Conservation (phyloP, 139 green algal species). For the Gonium pectorale region DNA sequence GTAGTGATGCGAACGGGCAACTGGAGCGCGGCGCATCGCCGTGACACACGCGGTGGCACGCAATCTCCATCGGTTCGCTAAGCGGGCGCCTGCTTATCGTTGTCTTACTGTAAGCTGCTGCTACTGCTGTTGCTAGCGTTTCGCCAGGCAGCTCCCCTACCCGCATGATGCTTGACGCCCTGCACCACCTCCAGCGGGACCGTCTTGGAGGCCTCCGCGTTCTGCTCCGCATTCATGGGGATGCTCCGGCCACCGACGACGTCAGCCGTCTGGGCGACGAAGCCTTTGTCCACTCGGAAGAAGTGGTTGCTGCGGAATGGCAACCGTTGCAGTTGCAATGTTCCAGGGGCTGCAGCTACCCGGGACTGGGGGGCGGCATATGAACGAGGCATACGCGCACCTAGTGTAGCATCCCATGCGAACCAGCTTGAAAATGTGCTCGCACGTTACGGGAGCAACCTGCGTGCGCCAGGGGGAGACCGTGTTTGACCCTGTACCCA, state of each 20-base stretch:
- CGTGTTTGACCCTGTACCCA: too few relatives aligned
- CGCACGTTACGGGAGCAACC: constrained; percentile 33
- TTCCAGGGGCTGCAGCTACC: too few relatives aligned
- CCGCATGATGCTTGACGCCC: constrained; percentile 72
- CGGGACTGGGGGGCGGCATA: too few relatives aligned
- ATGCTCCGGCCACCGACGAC: constrained; percentile 67
- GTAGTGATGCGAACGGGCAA: too few relatives aligned
- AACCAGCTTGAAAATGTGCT: constrained; percentile 32
- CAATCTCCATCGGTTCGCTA: too few relatives aligned
- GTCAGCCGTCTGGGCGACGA: constrained; percentile 89
- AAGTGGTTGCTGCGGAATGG: constrained; percentile 40
- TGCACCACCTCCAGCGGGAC: constrained; percentile 85
- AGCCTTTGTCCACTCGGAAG: constrained; percentile 86
- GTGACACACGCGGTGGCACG: too few relatives aligned
- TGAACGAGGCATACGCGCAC: too few relatives aligned
- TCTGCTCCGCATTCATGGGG: constrained; percentile 69
- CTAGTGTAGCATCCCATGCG: constrained; percentile 17
- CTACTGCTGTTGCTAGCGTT: too few relatives aligned
- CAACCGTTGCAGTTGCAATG: too few relatives aligned
- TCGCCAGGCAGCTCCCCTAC: constrained; percentile 19
- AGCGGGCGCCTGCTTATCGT: too few relatives aligned
- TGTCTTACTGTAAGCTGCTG: too few relatives aligned
- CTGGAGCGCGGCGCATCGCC: too few relatives aligned
- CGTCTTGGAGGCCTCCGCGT: constrained; percentile 67
- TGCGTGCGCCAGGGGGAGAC: not conserved